Evolutionary conservation across 768 basidiomycete species (phyloP).

Genomic region (Cystobasidium tubakii): DNA sequence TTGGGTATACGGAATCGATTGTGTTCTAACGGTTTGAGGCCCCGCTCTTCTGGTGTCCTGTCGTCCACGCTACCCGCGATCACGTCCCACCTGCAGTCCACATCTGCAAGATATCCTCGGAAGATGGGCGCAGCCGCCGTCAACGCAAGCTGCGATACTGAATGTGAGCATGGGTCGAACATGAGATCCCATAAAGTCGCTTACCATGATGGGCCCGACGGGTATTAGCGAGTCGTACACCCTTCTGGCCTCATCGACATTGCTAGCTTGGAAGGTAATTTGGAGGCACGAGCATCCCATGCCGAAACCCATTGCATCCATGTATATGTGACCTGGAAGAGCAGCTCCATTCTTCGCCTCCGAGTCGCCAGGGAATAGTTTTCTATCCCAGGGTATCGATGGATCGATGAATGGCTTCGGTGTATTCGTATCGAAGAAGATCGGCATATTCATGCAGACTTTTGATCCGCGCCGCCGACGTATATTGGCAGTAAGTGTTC

Average conservation of each 20-base stretch:
- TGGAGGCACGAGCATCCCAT: slow-evolving; percentile 99
- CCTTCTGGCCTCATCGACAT: slow-evolving; percentile 79
- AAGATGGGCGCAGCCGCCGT: slow-evolving; percentile 91
- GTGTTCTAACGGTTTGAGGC: slow-evolving; percentile 73
- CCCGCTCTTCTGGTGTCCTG: slow-evolving; percentile 89
- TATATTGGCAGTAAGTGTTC: slow-evolving; percentile 96
- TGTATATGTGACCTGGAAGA: slow-evolving; percentile 81
- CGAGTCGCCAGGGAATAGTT: slow-evolving; percentile 75
- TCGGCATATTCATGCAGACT: slow-evolving; percentile 87
- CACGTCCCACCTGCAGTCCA: slow-evolving; percentile 98
- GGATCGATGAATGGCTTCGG: slow-evolving; percentile 86
- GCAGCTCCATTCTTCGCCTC: slow-evolving; percentile 89
- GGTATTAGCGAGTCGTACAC: slow-evolving; percentile 96
- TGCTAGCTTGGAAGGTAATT: slow-evolving; percentile 90
- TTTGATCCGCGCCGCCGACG: slow-evolving; percentile 81
- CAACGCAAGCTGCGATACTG: slow-evolving; percentile 75
- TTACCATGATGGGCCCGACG: slow-evolving; percentile 86
- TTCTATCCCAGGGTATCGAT: slow-evolving; percentile 79
- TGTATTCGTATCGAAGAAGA: slow-evolving; percentile 81
- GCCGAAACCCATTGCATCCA: slow-evolving; percentile 99
- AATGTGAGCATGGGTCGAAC: too few species aligned
- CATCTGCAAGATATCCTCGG: slow-evolving; percentile 89
- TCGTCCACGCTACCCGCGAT: slow-evolving; percentile 98
- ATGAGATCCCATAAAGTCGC: too few species aligned
- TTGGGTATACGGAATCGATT: slow-evolving; percentile 79